phyloP scores from a whole-genome alignment of 106 monocot genomes.

The Allium cepa region DNA sequence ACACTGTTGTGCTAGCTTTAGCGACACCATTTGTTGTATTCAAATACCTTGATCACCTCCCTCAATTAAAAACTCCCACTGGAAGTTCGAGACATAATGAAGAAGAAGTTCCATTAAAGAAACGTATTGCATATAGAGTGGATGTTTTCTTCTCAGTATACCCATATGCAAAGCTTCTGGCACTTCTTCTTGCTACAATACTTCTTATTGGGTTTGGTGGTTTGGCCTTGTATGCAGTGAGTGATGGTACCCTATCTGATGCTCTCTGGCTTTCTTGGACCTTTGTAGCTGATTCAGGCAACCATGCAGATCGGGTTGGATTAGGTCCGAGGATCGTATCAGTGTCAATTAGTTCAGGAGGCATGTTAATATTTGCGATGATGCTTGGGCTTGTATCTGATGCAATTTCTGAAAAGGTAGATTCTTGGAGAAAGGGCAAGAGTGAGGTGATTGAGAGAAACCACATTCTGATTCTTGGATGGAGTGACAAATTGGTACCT shows the following conservation, averaged over 20 bases:
- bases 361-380: constrained; percentile 91
- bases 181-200: constrained; percentile 74
- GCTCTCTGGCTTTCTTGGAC: constrained; percentile 95
- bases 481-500: constrained; percentile 96
- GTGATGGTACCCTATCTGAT: constrained; percentile 51
- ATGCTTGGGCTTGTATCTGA: constrained; percentile 97
- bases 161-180: constrained; percentile 91
- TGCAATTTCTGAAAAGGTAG: constrained; percentile 97
- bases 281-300: constrained; percentile 92
- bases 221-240: constrained; percentile 61
- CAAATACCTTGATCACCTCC: constrained; percentile 43
- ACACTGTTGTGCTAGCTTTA: constrained; percentile 34
- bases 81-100: constrained; percentile 28
- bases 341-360: constrained; percentile 81
- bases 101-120: constrained; percentile 76
- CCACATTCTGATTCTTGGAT: constrained; percentile 89
- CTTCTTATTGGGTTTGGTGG: constrained; percentile 83
- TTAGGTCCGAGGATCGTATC: constrained; percentile 70
- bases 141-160: constrained; percentile 89
- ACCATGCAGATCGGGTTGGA: constrained; percentile 79
- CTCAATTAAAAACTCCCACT: constrained; percentile 21
- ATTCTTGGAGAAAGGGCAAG: constrained; percentile 95
- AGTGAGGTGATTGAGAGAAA: constrained; percentile 90
- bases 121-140: constrained; percentile 87
- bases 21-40: constrained; percentile 43